These are phyloP conservation scores for Ustilago nuda DNA, from an alignment of 1,284 basidiomycete species.

Conservation along the genomic window DNA sequence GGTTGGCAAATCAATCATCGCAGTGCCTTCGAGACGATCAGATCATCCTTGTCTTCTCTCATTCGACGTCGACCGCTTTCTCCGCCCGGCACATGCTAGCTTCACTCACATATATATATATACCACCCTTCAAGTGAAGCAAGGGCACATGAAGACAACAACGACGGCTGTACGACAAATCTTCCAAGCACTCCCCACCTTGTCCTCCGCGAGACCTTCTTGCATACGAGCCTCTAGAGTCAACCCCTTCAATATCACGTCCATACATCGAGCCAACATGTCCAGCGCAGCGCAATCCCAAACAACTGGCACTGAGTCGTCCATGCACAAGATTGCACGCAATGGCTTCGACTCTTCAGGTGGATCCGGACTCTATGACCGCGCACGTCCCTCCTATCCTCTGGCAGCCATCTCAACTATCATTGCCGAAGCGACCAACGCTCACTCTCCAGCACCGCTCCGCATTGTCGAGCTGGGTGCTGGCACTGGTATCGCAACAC, in stretches of 20 bases:
- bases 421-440: constrained; percentile 33
- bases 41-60: background rate
- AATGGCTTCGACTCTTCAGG: constrained; percentile 54
- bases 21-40: constrained; percentile 2
- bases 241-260: background rate
- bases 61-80: background rate
- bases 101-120: background rate
- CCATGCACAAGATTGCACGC: constrained; percentile 53
- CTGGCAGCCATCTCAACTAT: constrained; percentile 48
- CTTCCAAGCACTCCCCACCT: background rate
- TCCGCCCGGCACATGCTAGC: background rate
- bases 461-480: constrained; percentile 63
- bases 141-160: constrained; percentile 1
- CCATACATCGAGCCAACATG: constrained; percentile 12
- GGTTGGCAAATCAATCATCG: background rate
- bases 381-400: constrained; percentile 56
- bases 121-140: background rate
- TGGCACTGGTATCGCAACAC: constrained; percentile 63
- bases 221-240: background rate
- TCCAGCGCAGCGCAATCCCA: constrained; percentile 10
- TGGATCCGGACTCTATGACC: constrained; percentile 55
- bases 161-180: background rate
- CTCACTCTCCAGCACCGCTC: constrained; percentile 28
- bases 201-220: background rate
- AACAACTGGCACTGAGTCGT: constrained; percentile 8